Percentiles rank a stretch among this genome's conserved stretches.
These are phyloP conservation scores for Aspergillus leporis DNA, from an alignment of 495 filamentous ascomycete species.

Conservation along the genomic window DNA sequence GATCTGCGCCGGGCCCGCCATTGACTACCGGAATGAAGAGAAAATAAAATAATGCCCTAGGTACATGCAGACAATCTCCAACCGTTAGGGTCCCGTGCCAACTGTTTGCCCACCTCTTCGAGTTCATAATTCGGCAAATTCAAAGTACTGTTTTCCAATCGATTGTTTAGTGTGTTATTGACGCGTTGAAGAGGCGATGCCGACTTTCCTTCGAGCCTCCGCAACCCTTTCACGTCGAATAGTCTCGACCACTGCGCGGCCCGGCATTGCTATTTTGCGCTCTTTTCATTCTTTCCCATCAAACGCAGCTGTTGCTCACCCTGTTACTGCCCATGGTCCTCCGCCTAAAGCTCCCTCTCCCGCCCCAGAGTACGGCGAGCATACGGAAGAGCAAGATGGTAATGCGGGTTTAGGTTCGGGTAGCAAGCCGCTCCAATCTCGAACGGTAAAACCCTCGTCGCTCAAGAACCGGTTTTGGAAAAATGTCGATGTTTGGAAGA, in stretches of 20 bases:
- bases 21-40: no score
- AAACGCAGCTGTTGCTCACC: constrained; percentile 58
- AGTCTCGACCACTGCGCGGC: constrained; percentile 15
- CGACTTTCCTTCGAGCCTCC: constrained; percentile 25
- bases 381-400: constrained; percentile 56
- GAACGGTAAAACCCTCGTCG: constrained; percentile 38
- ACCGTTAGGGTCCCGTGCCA: background rate
- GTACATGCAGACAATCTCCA: background rate
- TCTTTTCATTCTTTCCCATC: constrained; percentile 55
- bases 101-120: background rate
- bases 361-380: constrained; percentile 50
- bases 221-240: constrained; percentile 25
- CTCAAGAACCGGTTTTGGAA: constrained; percentile 82
- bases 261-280: constrained; percentile 24
- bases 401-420: constrained; percentile 49
- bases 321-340: constrained; percentile 79
- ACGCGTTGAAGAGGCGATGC: constrained; percentile 17
- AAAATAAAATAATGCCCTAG: background rate
- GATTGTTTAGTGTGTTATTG: background rate
- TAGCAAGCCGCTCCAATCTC: constrained; percentile 28
- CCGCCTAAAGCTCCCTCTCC: constrained; percentile 76
- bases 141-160: background rate
- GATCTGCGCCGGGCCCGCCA: background rate
- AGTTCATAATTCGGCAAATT: background rate
- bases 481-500: constrained; percentile 63